Conservation (phyloP, 2,329 filamentous ascomycete genomes). For the Scytalidium lignicola region DNA sequence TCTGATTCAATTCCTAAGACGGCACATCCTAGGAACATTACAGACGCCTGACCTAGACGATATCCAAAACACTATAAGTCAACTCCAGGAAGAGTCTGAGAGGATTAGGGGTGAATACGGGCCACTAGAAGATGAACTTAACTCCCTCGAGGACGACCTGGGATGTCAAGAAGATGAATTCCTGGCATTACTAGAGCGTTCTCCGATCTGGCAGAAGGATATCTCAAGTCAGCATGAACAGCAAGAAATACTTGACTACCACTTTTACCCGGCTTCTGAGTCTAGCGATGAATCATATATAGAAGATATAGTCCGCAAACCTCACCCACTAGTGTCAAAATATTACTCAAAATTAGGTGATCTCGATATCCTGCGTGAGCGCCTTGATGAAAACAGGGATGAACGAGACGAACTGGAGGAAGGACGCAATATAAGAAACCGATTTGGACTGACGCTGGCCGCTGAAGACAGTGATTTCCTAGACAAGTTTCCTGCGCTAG, state of each 20-base stretch:
- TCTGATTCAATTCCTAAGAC: slow-evolving; percentile 5
- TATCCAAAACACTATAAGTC: slow-evolving; percentile 1
- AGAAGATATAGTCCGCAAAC: not conserved
- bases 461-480: slow-evolving; percentile 15
- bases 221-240: not conserved
- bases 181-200: not conserved
- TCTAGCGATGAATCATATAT: not conserved
- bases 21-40: not conserved
- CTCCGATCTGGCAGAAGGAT: not conserved
- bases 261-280: not conserved
- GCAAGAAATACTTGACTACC: not conserved
- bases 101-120: slow-evolving; percentile 16
- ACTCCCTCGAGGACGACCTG: slow-evolving; percentile 12
- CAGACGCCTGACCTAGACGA: not conserved
- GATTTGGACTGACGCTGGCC: slow-evolving; percentile 4
- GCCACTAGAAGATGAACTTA: slow-evolving; percentile 17
- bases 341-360: slow-evolving; percentile 13
- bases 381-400: slow-evolving; percentile 8
- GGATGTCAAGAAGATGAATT: slow-evolving; percentile 9
- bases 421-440: slow-evolving; percentile 3
- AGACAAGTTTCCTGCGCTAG: slow-evolving; percentile 6
- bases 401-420: slow-evolving; percentile 11
- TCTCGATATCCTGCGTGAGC: slow-evolving; percentile 15
- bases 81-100: slow-evolving; percentile 8
- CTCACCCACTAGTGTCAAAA: slow-evolving; percentile 13